Base-by-base conservation (phyloP, 2,329 filamentous ascomycete species). In the Fusarium keratoplasticum region DNA sequence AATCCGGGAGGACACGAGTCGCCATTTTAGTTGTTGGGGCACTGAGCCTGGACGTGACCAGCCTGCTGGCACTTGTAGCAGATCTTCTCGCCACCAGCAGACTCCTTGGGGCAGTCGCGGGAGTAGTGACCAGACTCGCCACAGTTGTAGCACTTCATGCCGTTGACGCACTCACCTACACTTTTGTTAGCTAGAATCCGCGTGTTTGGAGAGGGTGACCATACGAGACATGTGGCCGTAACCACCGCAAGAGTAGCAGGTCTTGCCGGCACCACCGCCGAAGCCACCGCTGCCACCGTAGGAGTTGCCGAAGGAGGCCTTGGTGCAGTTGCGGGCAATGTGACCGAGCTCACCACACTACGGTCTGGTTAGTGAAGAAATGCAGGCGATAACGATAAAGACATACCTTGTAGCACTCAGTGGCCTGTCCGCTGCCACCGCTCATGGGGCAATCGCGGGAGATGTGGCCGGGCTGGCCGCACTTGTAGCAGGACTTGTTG, bases 61-160 rank as follows among this genome's bases (percentile, higher is more conserved):
- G 88, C 83, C 85, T 92, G 89, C 86, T 92, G 90, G 89, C 90
- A 98, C 89, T 97, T 97, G 91, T 99, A 99, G 93, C 96, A 99
- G 83, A 98, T 95, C 84, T 97, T 96, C 90, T 98, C 96, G 81
- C 92, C 90, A 77, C 91, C 90, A 78, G 92, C 90, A 69, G 94
- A 94, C 87, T 98, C 96, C 83, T 96, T 95, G 80, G 95, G 93
- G 90, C 96, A 99, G 86, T 99, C 96, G 76, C 96, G 94, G 76
- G 94, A 97, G 84, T 98, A 91, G 86, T 98, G 96, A 73, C 96
- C 96, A 79, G 96, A 93, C 88, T 98, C 95, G 81, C 90, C 90
- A 79, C 96, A 98, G 91, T 98, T 98, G 92, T 98, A 99, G 93
- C 96, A 99, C 90, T 98, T 98, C 89, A 97, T 96, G 81, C 96